A percentile compares a stretch with the other conserved stretches of the same genome.
phyloP scores from a whole-genome alignment of 2,329 filamentous ascomycete species.

The Trichoderma sp. region DNA sequence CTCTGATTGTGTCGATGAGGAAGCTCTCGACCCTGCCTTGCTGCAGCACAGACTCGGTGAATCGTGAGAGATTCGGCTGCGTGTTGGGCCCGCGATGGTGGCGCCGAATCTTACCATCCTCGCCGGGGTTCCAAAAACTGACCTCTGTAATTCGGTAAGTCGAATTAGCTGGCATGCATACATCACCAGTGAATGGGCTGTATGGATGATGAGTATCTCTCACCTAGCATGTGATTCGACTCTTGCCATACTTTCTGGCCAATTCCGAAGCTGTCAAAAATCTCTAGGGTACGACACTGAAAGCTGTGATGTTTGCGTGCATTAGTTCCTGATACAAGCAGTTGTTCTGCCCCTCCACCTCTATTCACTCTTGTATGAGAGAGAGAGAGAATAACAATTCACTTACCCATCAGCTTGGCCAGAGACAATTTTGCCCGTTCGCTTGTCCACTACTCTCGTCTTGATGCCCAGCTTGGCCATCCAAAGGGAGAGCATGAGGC shows the following conservation, averaged over 20 bases:
- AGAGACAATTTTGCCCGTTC: conserved; percentile 42
- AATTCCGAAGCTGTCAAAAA: conserved; percentile 73
- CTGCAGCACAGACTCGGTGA: conserved; percentile 67
- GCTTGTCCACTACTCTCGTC: conserved; percentile 48
- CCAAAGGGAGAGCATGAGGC: conserved; percentile 48
- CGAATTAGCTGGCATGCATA: background rate
- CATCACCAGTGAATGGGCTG: conserved; percentile 18
- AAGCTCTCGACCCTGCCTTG: conserved; percentile 71
- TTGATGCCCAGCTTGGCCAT: conserved; percentile 44
- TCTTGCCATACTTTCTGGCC: conserved; percentile 66
- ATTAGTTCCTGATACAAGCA: background rate
- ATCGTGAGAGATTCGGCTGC: conserved; percentile 60
- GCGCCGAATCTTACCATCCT: conserved; percentile 57
- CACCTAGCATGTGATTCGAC: conserved; percentile 68
- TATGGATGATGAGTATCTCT: background rate
- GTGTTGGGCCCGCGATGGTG: conserved; percentile 65
- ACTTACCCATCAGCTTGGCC: conserved; percentile 46
- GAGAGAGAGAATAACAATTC: background rate
- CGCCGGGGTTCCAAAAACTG: conserved; percentile 61
- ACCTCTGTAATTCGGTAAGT: conserved; percentile 5
- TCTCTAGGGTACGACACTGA: conserved; percentile 67
- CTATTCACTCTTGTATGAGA: background rate
- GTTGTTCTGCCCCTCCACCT: background rate
- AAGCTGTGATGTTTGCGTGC: conserved; percentile 36
- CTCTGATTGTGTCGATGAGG: conserved; percentile 62